Percentiles rank a stretch among this genome's conserved stretches.
Conservation (phyloP, 371 early-diverging fungal genomes). For the Batkoa obscura region DNA sequence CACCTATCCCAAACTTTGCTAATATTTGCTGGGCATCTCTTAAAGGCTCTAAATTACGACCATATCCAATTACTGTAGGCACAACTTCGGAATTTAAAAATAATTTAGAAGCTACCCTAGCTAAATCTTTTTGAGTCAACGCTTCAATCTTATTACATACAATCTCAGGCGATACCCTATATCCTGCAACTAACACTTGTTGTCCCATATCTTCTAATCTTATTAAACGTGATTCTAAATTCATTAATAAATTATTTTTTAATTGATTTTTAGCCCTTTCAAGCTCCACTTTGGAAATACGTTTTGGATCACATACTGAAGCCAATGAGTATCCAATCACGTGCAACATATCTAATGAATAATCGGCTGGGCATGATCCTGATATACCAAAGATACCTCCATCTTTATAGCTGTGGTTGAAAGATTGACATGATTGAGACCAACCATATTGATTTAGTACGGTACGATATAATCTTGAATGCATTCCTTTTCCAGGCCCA, state of each 20-base stretch:
- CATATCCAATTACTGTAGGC: neutral
- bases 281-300: constrained; percentile 39
- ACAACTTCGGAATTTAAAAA: neutral
- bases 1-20: constrained; percentile 2
- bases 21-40: neutral
- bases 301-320: constrained; percentile 29
- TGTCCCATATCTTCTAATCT: constrained; percentile 88
- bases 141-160: constrained; percentile 56
- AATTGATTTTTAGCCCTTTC: constrained; percentile 88
- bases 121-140: constrained; percentile 45
- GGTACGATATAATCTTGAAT: constrained; percentile 84
- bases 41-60: neutral
- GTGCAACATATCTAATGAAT: constrained; percentile 42
- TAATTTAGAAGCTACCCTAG: constrained; percentile 26
- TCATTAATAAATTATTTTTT: constrained; percentile 79
- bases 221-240: constrained; percentile 75
- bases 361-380: constrained; percentile 60
- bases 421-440: constrained; percentile 82
- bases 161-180: constrained; percentile 50
- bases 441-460: constrained; percentile 85
- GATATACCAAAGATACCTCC: constrained; percentile 84
- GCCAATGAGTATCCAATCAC: constrained; percentile 69
- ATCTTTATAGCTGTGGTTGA: constrained; percentile 80
- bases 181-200: constrained; percentile 65
- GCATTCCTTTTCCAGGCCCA: constrained; percentile 98